Conservation (phyloP, 1,139 yeast species). For the Trichomonascaceae sp. region DNA sequence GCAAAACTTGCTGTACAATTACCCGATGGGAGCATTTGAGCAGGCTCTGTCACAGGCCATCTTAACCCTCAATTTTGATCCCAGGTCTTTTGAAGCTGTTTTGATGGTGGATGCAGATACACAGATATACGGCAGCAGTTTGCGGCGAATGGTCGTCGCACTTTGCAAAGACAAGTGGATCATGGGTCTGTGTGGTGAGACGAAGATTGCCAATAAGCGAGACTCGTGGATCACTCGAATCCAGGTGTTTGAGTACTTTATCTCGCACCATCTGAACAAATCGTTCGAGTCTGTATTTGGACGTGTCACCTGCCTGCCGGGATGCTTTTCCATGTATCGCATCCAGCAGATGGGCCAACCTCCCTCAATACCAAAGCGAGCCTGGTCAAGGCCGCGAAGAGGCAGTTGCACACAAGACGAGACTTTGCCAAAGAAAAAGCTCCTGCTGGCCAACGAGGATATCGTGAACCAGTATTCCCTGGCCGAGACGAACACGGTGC, state of each 20-base stretch:
- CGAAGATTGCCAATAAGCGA: conserved; percentile 22
- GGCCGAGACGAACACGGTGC: conserved; percentile 23
- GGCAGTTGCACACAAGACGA: background rate
- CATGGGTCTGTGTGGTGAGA: conserved; percentile 27
- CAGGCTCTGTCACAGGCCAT: conserved; percentile 23
- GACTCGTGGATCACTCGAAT: conserved; percentile 27
- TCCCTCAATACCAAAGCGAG: no score
- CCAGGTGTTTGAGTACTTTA: conserved; percentile 27
- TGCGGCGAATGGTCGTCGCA: conserved; percentile 21
- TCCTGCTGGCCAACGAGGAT: conserved; percentile 29
- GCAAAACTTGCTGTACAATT: conserved; percentile 26
- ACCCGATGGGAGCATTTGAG: conserved; percentile 25
- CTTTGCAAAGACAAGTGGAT: conserved; percentile 21
- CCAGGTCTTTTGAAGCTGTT: conserved; percentile 21
- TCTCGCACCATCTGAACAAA: conserved; percentile 26
- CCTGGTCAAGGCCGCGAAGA: no score
- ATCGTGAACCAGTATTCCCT: conserved; percentile 24
- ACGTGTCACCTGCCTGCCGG: conserved; percentile 27
- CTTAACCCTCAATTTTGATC: conserved; percentile 20
- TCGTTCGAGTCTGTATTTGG: conserved; percentile 28
- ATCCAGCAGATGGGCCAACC: conserved; percentile 29
- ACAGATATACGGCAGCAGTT: conserved; percentile 21
- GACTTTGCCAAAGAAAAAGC: conserved; percentile 25
- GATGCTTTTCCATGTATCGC: conserved; percentile 27
- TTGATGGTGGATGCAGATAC: conserved; percentile 29